Conservation (phyloP, 192 early-diverging fungal species). For the Gonapodya prolifera region DNA sequence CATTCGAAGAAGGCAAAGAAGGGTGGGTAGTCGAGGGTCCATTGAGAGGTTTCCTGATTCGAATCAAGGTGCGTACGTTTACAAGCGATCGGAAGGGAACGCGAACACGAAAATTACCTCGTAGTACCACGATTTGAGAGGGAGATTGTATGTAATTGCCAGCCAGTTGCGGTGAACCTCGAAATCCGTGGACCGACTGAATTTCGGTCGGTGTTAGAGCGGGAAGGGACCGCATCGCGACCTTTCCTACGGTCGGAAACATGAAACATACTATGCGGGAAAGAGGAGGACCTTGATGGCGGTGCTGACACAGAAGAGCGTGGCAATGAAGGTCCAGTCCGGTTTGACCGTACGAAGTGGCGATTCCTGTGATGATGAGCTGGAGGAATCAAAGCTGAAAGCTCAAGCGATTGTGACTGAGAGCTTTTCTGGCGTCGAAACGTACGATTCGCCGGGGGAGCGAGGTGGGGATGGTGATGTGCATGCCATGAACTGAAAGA, state of each 20-base stretch:
- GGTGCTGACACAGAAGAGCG: constrained; percentile 19
- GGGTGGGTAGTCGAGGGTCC: constrained; percentile 96
- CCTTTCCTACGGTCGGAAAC: neutral
- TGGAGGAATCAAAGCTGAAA: too few species aligned
- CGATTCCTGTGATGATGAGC: too few species aligned
- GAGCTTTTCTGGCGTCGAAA: too few species aligned
- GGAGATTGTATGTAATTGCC: constrained; percentile 75
- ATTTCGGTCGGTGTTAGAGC: neutral
- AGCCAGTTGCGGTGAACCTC: constrained; percentile 98
- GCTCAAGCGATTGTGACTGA: too few species aligned
- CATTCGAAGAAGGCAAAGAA: constrained; percentile 97
- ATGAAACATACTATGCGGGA: constrained; percentile 50
- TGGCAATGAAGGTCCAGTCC: too few species aligned
- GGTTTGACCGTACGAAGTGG: too few species aligned
- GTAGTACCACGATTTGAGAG: constrained; percentile 74
- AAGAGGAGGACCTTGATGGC: constrained; percentile 51
- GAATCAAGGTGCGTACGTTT: neutral
- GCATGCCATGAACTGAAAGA: too few species aligned
- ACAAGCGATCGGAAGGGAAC: neutral
- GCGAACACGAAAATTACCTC: constrained; percentile 35
- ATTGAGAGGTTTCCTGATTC: constrained; percentile 58
- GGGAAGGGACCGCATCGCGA: neutral
- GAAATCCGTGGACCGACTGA: constrained; percentile 88
- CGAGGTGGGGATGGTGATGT: too few species aligned
- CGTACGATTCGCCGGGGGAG: too few species aligned